Percentiles rank a stretch among this genome's conserved stretches.
These are phyloP conservation scores for Fusarium sp. DNA, from an alignment of 2,329 filamentous ascomycete species.

Conservation along the genomic window DNA sequence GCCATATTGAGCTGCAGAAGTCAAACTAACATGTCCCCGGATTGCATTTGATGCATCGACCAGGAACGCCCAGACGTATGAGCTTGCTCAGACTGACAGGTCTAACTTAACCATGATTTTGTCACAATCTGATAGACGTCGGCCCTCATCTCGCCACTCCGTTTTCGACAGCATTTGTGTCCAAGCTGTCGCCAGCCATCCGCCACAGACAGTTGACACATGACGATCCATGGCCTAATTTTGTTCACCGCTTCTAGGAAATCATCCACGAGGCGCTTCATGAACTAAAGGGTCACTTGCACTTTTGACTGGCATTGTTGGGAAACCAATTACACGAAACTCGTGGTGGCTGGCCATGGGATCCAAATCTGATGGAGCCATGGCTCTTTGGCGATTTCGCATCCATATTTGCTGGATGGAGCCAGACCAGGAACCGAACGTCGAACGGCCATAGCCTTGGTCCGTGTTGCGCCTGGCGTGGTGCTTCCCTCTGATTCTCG, in stretches of 20 bases:
- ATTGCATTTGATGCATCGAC: slow-evolving; percentile 35
- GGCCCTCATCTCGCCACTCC: slow-evolving; percentile 14
- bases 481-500: slow-evolving; percentile 29
- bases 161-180: slow-evolving; percentile 21
- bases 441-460: slow-evolving; percentile 25
- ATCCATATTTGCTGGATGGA: slow-evolving; percentile 18
- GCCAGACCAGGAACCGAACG: slow-evolving; percentile 28
- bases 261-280: slow-evolving; percentile 25
- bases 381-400: slow-evolving; percentile 14
- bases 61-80: slow-evolving; percentile 30
- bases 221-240: slow-evolving; percentile 39
- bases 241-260: slow-evolving; percentile 43
- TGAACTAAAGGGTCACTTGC: slow-evolving; percentile 24
- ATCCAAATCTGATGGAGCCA: slow-evolving; percentile 30
- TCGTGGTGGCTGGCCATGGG: slow-evolving; percentile 23
- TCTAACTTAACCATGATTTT: background rate
- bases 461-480: slow-evolving; percentile 26
- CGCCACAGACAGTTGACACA: slow-evolving; percentile 38
- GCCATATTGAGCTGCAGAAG: slow-evolving; percentile 39
- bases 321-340: slow-evolving; percentile 24
- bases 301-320: slow-evolving; percentile 29
- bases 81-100: slow-evolving; percentile 30
- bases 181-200: slow-evolving; percentile 18
- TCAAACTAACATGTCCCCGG: slow-evolving; percentile 41
- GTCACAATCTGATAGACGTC: slow-evolving; percentile 6